Conservation (phyloP, 2,329 filamentous ascomycete genomes). For the Verticillium albo-atrum region DNA sequence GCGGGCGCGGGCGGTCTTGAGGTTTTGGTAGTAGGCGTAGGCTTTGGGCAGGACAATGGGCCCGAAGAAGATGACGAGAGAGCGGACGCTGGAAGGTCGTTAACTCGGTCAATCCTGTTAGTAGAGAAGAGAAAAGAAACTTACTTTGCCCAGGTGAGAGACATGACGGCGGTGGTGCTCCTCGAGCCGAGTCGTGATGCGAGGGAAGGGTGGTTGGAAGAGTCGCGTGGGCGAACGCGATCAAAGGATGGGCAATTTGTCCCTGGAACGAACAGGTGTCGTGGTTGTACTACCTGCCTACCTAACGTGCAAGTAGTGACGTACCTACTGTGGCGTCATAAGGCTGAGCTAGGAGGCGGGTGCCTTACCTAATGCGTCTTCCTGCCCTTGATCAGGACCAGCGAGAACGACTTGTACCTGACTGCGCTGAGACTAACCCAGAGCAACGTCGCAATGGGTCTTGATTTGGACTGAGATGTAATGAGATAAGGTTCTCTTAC, state of each 20-base stretch:
- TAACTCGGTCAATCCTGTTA: not conserved
- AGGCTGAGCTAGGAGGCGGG: not conserved
- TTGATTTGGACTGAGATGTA: too few relatives aligned
- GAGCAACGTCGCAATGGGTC: too few relatives aligned
- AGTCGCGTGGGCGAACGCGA: not conserved
- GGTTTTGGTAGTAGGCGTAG: conserved; percentile 59
- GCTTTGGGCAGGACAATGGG: conserved; percentile 67
- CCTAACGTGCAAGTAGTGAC: not conserved
- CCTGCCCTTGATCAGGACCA: too few relatives aligned
- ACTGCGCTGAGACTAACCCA: too few relatives aligned
- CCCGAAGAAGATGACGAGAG: conserved; percentile 59
- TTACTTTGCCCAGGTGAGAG: conserved; percentile 17
- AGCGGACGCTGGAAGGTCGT: conserved; percentile 40
- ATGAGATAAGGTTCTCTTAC: too few relatives aligned
- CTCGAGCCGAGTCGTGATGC: not conserved
- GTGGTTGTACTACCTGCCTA: too few relatives aligned
- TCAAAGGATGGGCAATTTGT: not conserved
- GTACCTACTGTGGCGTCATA: not conserved
- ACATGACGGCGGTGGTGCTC: conserved; percentile 8
- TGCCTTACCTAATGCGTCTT: not conserved
- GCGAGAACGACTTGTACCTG: too few relatives aligned
- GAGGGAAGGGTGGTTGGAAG: not conserved
- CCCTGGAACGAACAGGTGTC: not conserved
- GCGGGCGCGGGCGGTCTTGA: conserved; percentile 36
- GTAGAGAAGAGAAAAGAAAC: not conserved